Conservation (phyloP, 1,284 basidiomycete species). For the Cryptococcus floricola region DNA sequence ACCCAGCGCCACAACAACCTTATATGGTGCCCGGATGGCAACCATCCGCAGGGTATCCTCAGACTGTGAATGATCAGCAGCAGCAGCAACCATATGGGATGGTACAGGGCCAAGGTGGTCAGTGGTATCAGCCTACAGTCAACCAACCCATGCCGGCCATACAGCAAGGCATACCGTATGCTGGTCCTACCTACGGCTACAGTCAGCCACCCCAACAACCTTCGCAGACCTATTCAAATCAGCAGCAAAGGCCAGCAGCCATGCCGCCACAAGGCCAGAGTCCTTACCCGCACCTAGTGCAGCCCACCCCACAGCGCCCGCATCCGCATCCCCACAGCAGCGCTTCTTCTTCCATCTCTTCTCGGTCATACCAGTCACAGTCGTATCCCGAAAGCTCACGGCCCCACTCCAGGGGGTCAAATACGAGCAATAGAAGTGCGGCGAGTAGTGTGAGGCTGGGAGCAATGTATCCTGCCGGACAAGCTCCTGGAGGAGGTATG, state of each 20-base stretch:
- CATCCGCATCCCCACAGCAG: constrained; percentile 36
- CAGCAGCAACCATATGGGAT: constrained; percentile 10
- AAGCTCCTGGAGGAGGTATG: constrained; percentile 20
- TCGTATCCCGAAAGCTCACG: constrained; percentile 42
- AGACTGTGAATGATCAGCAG: background rate
- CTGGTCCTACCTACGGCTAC: constrained; percentile 9
- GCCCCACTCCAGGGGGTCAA: constrained; percentile 44
- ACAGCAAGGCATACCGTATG: constrained; percentile 34
- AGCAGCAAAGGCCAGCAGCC: constrained; percentile 6
- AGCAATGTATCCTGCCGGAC: constrained; percentile 35
- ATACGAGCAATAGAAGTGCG: constrained; percentile 40
- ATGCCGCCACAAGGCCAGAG: background rate
- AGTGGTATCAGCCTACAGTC: constrained; percentile 12
- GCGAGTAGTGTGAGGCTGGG: constrained; percentile 42
- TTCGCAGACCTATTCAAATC: constrained; percentile 9
- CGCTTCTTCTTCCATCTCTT: constrained; percentile 42
- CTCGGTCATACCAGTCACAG: constrained; percentile 38
- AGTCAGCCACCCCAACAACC: constrained; percentile 6
- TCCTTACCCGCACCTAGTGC: constrained; percentile 21
- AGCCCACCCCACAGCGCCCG: constrained; percentile 39
- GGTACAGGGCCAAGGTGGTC: constrained; percentile 4
- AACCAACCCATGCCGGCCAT: constrained; percentile 36
- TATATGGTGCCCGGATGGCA: background rate
- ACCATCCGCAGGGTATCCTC: background rate
- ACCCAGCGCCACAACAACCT: background rate